phyloP scores from a whole-genome alignment of 2,329 filamentous ascomycete genomes.

The Ambrosiella xylebori region DNA sequence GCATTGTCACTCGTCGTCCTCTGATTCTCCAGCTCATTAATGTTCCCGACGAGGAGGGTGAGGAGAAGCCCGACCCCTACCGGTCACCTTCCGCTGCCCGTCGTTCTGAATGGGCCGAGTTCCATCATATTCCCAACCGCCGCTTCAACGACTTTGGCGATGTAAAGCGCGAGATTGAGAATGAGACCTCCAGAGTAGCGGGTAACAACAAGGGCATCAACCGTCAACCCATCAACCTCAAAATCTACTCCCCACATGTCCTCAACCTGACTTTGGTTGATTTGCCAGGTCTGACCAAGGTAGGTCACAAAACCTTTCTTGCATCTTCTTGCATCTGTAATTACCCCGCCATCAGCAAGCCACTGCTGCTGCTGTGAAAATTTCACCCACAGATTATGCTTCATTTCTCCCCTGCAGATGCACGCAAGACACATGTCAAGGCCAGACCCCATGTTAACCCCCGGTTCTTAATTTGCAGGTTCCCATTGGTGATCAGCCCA shows the following conservation, averaged over 20 bases:
- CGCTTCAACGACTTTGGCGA: slow-evolving; percentile 82
- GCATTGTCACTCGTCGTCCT: slow-evolving; percentile 86
- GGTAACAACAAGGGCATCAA: slow-evolving; percentile 98
- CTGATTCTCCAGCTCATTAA: slow-evolving; percentile 98
- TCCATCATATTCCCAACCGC: slow-evolving; percentile 82
- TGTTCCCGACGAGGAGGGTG: slow-evolving; percentile 58
- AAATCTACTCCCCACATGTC: slow-evolving; percentile 94
- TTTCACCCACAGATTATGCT: not conserved
- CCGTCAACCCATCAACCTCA: slow-evolving; percentile 90
- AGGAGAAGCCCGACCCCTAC: slow-evolving; percentile 54
- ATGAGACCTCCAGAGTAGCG: slow-evolving; percentile 78
- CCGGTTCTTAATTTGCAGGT: slow-evolving; percentile 34
- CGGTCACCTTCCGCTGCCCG: slow-evolving; percentile 55
- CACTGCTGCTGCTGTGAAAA: not conserved
- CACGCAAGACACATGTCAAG: slow-evolving; percentile 11
- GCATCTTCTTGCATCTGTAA: not conserved
- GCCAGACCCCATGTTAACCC: slow-evolving; percentile 12
- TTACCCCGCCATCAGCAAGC: not conserved
- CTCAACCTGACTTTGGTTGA: slow-evolving; percentile 93
- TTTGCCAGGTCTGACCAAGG: slow-evolving; percentile 88
- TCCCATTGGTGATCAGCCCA: slow-evolving; percentile 91
- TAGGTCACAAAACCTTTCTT: slow-evolving; percentile 21
- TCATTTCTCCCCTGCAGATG: slow-evolving; percentile 4
- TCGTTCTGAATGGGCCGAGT: slow-evolving; percentile 73
- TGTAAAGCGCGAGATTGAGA: slow-evolving; percentile 93